A percentile compares a stretch with the other conserved stretches of the same genome.
Conservation (phyloP, 2,329 filamentous ascomycete genomes). For the Claviceps cyperi region DNA sequence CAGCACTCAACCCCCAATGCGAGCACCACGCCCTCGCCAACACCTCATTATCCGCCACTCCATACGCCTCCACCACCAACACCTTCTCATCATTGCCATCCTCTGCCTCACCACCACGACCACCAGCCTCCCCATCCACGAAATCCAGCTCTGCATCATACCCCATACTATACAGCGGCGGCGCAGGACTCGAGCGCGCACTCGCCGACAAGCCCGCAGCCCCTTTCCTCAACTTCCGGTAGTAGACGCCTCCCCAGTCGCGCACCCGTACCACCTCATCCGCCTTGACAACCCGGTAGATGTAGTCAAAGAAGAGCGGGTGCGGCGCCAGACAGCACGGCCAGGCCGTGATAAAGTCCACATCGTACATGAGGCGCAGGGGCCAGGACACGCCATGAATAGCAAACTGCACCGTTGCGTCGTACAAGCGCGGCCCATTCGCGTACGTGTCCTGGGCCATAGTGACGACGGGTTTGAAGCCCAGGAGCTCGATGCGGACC, state of each 20-base stretch:
- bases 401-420: constrained; percentile 48
- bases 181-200: constrained; percentile 21
- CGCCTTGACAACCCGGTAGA: constrained; percentile 41
- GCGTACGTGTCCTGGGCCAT: constrained; percentile 10
- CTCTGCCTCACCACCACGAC: constrained; percentile 26
- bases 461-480: constrained; percentile 34
- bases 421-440: constrained; percentile 33
- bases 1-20: constrained; percentile 57
- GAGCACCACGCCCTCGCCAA: constrained; percentile 64
- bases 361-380: constrained; percentile 46
- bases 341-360: constrained; percentile 51
- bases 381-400: constrained; percentile 51
- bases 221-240: constrained; percentile 9
- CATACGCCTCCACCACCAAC: constrained; percentile 57
- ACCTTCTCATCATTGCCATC: constrained; percentile 48
- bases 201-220: constrained; percentile 12
- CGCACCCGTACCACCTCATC: constrained; percentile 51
- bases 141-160: constrained; percentile 8
- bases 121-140: constrained; percentile 24
- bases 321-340: constrained; percentile 50
- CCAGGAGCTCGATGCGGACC: constrained; percentile 55
- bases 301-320: constrained; percentile 60
- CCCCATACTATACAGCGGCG: constrained; percentile 10
- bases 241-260: constrained; percentile 45
- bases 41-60: constrained; percentile 61